Percentiles rank a stretch among this genome's conserved stretches.
phyloP scores from a whole-genome alignment of 2,329 filamentous ascomycete genomes.

The Hawksworthiomyces lignivorus region DNA sequence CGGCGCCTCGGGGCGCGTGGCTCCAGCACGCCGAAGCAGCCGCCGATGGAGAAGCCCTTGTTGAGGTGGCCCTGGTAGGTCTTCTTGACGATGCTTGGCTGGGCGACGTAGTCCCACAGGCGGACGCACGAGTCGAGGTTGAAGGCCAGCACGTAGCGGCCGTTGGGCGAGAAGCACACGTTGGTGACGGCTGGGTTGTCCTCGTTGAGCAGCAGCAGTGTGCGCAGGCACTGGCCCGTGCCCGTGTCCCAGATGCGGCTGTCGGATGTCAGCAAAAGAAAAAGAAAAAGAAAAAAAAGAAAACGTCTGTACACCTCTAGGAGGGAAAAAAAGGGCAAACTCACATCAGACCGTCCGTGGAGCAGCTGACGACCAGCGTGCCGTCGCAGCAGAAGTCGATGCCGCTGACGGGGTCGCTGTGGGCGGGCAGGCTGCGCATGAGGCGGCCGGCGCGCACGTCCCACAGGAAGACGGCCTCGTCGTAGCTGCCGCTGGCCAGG shows the following conservation, averaged over 20 bases:
- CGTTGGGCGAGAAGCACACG: slow-evolving; percentile 90
- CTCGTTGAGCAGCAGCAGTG: slow-evolving; percentile 92
- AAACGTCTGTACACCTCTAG: no score
- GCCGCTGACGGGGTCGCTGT: slow-evolving; percentile 88
- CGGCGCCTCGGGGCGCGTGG: no score
- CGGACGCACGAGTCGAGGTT: slow-evolving; percentile 85
- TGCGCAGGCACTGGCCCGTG: slow-evolving; percentile 90
- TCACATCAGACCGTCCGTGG: slow-evolving; percentile 80
- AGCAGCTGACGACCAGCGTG: slow-evolving; percentile 84
- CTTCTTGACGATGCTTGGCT: slow-evolving; percentile 69
- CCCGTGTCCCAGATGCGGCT: slow-evolving; percentile 91
- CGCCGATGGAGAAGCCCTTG: slow-evolving; percentile 72
- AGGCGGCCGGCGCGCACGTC: slow-evolving; percentile 80
- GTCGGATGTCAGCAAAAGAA: not conserved
- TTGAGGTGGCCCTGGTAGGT: slow-evolving; percentile 94
- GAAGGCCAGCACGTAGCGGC: slow-evolving; percentile 84
- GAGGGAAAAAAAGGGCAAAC: no score
- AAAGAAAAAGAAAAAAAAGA: not conserved
- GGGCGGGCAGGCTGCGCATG: slow-evolving; percentile 87
- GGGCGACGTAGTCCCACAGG: slow-evolving; percentile 91
- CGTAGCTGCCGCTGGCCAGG: slow-evolving; percentile 88
- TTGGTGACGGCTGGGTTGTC: slow-evolving; percentile 86
- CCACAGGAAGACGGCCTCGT: slow-evolving; percentile 96
- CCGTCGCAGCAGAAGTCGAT: slow-evolving; percentile 92
- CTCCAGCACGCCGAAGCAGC: slow-evolving; percentile 62